Conservation (phyloP, 257 asterid genomes). For the Solanum medicagineum region DNA sequence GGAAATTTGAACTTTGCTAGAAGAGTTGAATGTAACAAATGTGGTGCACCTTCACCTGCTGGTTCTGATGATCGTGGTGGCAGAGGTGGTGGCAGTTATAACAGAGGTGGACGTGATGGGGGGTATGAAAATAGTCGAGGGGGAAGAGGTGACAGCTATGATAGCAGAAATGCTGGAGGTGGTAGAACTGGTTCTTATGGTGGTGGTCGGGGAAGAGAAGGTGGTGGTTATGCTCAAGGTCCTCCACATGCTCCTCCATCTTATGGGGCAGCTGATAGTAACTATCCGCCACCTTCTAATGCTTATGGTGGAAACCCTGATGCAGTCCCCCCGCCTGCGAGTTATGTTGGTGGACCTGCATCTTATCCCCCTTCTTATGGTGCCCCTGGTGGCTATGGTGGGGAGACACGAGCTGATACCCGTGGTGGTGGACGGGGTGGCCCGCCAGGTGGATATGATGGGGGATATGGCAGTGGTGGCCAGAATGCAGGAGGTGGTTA, state of each 20-base stretch:
- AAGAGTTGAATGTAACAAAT: slow-evolving; percentile 92
- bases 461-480: slow-evolving; percentile 55
- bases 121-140: slow-evolving; percentile 30
- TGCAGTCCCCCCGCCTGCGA: slow-evolving; percentile 76
- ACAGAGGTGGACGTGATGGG: slow-evolving; percentile 22
- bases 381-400: slow-evolving; percentile 62
- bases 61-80: slow-evolving; percentile 79
- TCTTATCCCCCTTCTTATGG: slow-evolving; percentile 96
- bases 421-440: slow-evolving; percentile 82
- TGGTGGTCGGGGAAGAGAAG: slow-evolving; percentile 61
- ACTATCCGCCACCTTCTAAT: slow-evolving; percentile 48
- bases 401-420: slow-evolving; percentile 31
- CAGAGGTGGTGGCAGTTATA: slow-evolving; percentile 41
- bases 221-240: slow-evolving; percentile 56
- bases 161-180: slow-evolving; percentile 55
- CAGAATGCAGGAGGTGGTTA: slow-evolving; percentile 47
- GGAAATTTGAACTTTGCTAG: slow-evolving; percentile 99
- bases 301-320: slow-evolving; percentile 66
- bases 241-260: slow-evolving; percentile 57
- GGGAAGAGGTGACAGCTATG: slow-evolving; percentile 54
- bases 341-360: slow-evolving; percentile 79
- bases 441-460: slow-evolving; percentile 33
- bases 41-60: slow-evolving; percentile 87
- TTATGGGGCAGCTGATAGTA: slow-evolving; percentile 56
- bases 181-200: slow-evolving; percentile 53